Percentiles rank a stretch among this genome's conserved stretches.
These are phyloP conservation scores for Podospora australis DNA, from an alignment of 495 filamentous ascomycete genomes.

Conservation along the genomic window DNA sequence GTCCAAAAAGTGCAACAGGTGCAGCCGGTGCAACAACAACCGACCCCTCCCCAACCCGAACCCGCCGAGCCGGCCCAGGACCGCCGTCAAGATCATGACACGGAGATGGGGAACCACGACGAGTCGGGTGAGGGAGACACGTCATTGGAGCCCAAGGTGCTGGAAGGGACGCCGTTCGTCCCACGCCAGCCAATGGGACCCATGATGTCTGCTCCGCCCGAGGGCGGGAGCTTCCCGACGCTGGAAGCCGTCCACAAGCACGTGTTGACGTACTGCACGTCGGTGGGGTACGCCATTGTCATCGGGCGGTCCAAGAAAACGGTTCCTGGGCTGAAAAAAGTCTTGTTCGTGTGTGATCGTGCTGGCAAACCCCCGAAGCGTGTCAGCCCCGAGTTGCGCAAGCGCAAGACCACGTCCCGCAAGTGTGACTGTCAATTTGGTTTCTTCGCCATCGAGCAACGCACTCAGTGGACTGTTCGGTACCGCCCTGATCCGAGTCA, in stretches of 20 bases:
- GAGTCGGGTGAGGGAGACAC: conserved; percentile 33
- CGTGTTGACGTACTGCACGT: conserved; percentile 47
- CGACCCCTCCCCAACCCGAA: conserved; percentile 31
- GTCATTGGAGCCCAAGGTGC: conserved; percentile 36
- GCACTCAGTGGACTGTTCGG: conserved; percentile 50
- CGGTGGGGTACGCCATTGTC: conserved; percentile 52
- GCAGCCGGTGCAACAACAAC: conserved; percentile 32
- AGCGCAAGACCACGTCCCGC: conserved; percentile 50
- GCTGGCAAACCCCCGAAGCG: conserved; percentile 48
- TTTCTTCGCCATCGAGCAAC: conserved; percentile 52
- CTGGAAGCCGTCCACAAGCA: conserved; percentile 49
- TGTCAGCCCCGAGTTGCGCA: conserved; percentile 46
- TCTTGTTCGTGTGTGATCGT: conserved; percentile 52
- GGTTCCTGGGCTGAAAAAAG: conserved; percentile 50
- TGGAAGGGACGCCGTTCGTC: conserved; percentile 39
- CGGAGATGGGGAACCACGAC: conserved; percentile 35
- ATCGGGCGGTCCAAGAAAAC: conserved; percentile 55
- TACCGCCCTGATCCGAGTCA: conserved; percentile 46
- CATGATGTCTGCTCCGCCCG: conserved; percentile 49
- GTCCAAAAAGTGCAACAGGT: conserved; percentile 30
- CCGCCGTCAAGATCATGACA: conserved; percentile 34
- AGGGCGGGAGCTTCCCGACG: conserved; percentile 48
- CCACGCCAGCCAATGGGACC: conserved; percentile 39
- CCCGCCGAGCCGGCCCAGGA: conserved; percentile 28
- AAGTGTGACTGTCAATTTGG: conserved; percentile 55